Conservation (phyloP, 2,329 filamentous ascomycete genomes). For the Colletotrichum eremochloae region DNA sequence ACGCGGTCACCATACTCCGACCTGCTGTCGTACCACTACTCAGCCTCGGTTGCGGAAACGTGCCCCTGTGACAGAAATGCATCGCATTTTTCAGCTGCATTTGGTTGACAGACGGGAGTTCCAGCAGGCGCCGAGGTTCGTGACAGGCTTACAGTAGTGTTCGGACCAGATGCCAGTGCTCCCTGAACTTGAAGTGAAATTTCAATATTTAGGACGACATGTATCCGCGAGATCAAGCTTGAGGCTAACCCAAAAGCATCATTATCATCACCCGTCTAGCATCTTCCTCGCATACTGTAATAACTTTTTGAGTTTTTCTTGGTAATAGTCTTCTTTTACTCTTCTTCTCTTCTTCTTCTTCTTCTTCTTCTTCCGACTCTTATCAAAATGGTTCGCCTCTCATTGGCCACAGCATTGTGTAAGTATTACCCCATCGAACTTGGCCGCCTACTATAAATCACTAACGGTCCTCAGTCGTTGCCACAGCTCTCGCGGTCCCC, state of each 20-base stretch:
- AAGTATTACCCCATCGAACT: background rate
- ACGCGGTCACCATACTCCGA: background rate
- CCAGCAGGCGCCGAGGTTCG: slow-evolving; percentile 14
- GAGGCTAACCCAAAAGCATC: slow-evolving; percentile 4
- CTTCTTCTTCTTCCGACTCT: background rate
- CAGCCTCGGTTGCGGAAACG: slow-evolving; percentile 35
- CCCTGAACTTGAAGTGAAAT: background rate
- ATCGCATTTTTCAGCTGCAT: slow-evolving; percentile 28
- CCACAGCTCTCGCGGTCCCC: slow-evolving; percentile 41
- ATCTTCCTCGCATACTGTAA: background rate
- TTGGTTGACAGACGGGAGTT: slow-evolving; percentile 8
- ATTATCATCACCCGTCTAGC: background rate
- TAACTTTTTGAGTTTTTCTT: background rate
- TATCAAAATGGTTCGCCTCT: slow-evolving; percentile 40
- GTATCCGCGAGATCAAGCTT: background rate
- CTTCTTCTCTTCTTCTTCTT: background rate
- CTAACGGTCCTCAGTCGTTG: slow-evolving; percentile 37
- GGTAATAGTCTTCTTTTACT: background rate
- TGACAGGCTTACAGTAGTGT: slow-evolving; percentile 3
- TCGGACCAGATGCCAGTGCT: background rate
- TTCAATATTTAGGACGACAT: slow-evolving; percentile 28
- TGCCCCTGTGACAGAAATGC: slow-evolving; percentile 37
- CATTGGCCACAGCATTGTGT: slow-evolving; percentile 31
- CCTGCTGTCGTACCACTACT: slow-evolving; percentile 4
- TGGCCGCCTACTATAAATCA: background rate